A percentile compares a stretch with the other conserved stretches of the same genome.
Conservation (phyloP, 108 stramenopile species). For the Skeletonema marinoi region DNA sequence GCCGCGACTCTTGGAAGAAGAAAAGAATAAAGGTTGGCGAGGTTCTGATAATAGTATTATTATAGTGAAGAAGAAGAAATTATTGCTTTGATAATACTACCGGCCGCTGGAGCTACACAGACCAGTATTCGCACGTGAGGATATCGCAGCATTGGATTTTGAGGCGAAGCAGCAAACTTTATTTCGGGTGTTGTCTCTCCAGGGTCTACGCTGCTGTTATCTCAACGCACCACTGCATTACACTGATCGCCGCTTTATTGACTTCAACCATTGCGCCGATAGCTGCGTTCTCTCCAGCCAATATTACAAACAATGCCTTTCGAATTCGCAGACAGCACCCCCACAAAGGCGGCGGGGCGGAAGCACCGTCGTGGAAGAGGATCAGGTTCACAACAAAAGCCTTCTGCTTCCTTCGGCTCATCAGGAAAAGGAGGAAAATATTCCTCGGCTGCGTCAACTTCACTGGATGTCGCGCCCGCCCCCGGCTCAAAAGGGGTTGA, state of each 20-base stretch:
- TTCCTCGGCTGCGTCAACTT: constrained; percentile 35
- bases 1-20: not conserved
- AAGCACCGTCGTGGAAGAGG: constrained; percentile 42
- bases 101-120: not conserved
- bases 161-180: not conserved
- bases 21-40: not conserved
- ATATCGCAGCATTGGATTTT: not conserved
- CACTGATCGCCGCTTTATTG: not conserved
- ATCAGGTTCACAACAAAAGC: not conserved
- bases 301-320: not conserved
- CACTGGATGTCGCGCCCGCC: constrained; percentile 1
- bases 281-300: not conserved
- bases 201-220: not conserved
- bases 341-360: constrained; percentile 14
- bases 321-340: constrained; percentile 39
- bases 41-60: no score
- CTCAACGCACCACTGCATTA: not conserved
- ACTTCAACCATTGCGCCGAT: no score
- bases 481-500: constrained; percentile 8
- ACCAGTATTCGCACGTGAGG: not conserved
- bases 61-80: no score
- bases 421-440: constrained; percentile 12
- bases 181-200: not conserved
- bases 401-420: not conserved
- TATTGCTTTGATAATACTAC: not conserved